Evolutionary conservation across 805 yeast species (phyloP).

Genomic region (Ogataea naganishii): DNA sequence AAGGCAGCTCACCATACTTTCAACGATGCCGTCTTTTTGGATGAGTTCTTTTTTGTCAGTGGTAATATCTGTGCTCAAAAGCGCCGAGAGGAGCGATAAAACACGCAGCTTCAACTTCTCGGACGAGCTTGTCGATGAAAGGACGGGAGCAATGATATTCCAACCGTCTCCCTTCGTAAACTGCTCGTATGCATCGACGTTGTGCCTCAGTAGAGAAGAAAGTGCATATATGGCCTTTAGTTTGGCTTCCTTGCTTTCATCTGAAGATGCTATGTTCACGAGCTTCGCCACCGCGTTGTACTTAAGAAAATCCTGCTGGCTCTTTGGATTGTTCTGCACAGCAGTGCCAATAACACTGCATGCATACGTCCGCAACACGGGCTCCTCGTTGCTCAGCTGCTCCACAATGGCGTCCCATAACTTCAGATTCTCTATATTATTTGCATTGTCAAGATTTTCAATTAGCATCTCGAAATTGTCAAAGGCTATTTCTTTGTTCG

Average conservation of each 20-base stretch:
- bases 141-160: constrained; percentile 31
- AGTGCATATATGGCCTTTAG: constrained; percentile 73
- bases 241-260: constrained; percentile 10
- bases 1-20: constrained; percentile 25
- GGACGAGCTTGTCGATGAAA: constrained; percentile 6
- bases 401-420: constrained; percentile 70
- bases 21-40: constrained; percentile 24
- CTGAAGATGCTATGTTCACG: constrained; percentile 28
- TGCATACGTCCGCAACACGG: constrained; percentile 44
- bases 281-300: constrained; percentile 40
- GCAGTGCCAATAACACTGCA: constrained; percentile 83
- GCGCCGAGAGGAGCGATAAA: constrained; percentile 50
- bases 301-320: constrained; percentile 60
- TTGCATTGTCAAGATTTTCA: constrained; percentile 91
- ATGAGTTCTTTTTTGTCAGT: constrained; percentile 32
- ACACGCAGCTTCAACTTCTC: constrained; percentile 43
- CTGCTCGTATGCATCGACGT: constrained; percentile 39
- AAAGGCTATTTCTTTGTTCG: constrained; percentile 63
- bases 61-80: constrained; percentile 43
- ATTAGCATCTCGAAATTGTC: constrained; percentile 91
- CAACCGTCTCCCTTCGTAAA: constrained; percentile 61
- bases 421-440: constrained; percentile 74
- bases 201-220: constrained; percentile 66
- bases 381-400: constrained; percentile 36
- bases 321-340: constrained; percentile 77